Base-by-base conservation (phyloP, 2,329 filamentous ascomycete genomes). In the Rosellinia necatrix region DNA sequence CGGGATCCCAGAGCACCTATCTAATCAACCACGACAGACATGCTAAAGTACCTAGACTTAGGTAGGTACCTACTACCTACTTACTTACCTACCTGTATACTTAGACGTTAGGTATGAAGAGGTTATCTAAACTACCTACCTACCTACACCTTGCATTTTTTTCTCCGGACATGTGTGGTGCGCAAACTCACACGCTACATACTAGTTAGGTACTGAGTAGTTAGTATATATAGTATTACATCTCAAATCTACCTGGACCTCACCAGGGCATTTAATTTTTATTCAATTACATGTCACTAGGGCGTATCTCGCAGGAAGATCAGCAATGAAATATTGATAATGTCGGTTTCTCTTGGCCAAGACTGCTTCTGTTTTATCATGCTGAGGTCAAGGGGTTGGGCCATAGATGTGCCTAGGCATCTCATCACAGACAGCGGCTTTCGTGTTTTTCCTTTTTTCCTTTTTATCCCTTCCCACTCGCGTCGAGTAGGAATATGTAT, bases 321-420 rank as follows among this genome's bases (percentile, higher is more conserved):
- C 37, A 25, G 9, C 27, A 49, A 55, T 43, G 51, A 58, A 60
- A 59, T 52, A 59, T 57, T 60, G 53, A 58, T 58, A 58, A 63
- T 59, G 49, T 62, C 56, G 60, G 55, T 66, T 63, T 67, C 58
- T 66, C 59, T 66, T 68, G 54, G 54, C 64, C 59, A 61, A 59
- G 52, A 56, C 56, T 54, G 60, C 49, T 61, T 63, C 59, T 65
- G 63, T 65, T n/a, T 64, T 62, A 62, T 60, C 53, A 58, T 58
- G 59, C 60, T 66, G 40, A 27, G 30, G 53, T 52, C 51, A 59
- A 64, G 64, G 57, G 66, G 59, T 61, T 49, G 59, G 54, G 53
- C 60, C 56, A 60, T 63, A 40, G 49, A n/a, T 59, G 52, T 64
- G 59, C 57, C 60, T 61, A 57, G 54, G 60, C 53, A 50, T 61